Evolutionary conservation across 139 green algal species (phyloP).

Genomic region (Chlorella sp.): DNA sequence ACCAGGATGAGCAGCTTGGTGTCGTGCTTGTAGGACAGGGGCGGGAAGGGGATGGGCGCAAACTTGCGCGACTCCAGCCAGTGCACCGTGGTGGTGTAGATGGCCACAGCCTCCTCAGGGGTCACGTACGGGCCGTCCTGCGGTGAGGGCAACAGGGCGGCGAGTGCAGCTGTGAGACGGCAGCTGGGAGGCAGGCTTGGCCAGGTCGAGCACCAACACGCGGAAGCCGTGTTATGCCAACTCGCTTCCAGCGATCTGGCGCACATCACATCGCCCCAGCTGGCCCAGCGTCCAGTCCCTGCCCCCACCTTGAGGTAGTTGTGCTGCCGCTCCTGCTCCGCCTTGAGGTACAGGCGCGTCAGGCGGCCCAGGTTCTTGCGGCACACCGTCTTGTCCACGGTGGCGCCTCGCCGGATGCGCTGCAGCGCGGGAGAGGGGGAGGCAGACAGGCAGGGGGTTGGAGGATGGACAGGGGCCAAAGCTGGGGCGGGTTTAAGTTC

Average conservation of each 20-base stretch:
- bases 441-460: too few relatives aligned
- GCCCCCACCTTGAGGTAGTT: slow-evolving; percentile 95
- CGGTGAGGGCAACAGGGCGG: too few relatives aligned
- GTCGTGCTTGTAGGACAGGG: slow-evolving; percentile 99
- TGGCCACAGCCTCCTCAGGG: slow-evolving; percentile 96
- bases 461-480: too few relatives aligned
- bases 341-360: slow-evolving; percentile 98
- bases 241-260: too few relatives aligned
- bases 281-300: not conserved
- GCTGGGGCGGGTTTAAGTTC: too few relatives aligned
- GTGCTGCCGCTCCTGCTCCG: slow-evolving; percentile 98
- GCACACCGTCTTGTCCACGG: slow-evolving; percentile 99
- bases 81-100: slow-evolving; percentile 99
- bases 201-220: not conserved
- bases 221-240: too few relatives aligned
- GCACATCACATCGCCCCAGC: too few relatives aligned
- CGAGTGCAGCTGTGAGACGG: too few relatives aligned
- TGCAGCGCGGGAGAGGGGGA: too few relatives aligned
- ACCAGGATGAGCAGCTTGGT: slow-evolving; percentile 99
- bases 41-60: slow-evolving; percentile 97
- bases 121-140: slow-evolving; percentile 89
- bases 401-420: slow-evolving; percentile 97
- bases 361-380: slow-evolving; percentile 99
- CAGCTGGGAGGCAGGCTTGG: too few relatives aligned
- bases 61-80: slow-evolving; percentile 99